Percentiles rank a stretch among this genome's conserved stretches.
Evolutionary conservation across 768 basidiomycete genomes (phyloP).

Genomic region (Brasilioporus rufonigricans): DNA sequence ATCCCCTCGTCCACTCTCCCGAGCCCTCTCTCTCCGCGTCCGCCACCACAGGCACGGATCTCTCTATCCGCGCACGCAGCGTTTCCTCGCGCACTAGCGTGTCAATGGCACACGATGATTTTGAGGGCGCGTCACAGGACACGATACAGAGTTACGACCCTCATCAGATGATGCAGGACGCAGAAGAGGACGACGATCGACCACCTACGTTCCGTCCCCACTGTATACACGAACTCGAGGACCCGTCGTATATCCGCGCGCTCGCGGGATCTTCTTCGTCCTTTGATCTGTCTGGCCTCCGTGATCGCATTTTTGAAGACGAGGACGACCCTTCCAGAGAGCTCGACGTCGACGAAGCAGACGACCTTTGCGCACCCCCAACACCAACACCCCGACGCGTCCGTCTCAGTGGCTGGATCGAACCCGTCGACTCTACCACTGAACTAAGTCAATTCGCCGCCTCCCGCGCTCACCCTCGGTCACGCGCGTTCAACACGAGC

Average conservation of each 20-base stretch:
- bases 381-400: conserved; percentile 32
- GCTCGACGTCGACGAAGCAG: background rate
- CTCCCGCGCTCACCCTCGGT: conserved; percentile 17
- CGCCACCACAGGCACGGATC: conserved; percentile 33
- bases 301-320: background rate
- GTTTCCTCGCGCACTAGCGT: conserved; percentile 24
- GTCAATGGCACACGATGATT: conserved; percentile 12
- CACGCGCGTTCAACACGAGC: background rate
- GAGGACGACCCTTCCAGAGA: background rate
- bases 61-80: conserved; percentile 30
- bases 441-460: conserved; percentile 53
- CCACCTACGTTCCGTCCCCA: conserved; percentile 30
- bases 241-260: conserved; percentile 28
- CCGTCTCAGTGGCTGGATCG: conserved; percentile 54
- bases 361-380: conserved; percentile 17
- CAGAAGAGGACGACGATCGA: conserved; percentile 27
- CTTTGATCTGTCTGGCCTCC: conserved; percentile 1
- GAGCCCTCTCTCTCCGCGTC: conserved; percentile 34
- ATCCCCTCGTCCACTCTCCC: conserved; percentile 32
- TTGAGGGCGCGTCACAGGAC: conserved; percentile 14
- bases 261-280: conserved; percentile 10
- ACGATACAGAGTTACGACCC: conserved; percentile 17
- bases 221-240: conserved; percentile 58
- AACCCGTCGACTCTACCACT: conserved; percentile 47
- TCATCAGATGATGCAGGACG: conserved; percentile 30